Conservation (phyloP, 2,329 filamentous ascomycete species). For the Seiridium cupressi region DNA sequence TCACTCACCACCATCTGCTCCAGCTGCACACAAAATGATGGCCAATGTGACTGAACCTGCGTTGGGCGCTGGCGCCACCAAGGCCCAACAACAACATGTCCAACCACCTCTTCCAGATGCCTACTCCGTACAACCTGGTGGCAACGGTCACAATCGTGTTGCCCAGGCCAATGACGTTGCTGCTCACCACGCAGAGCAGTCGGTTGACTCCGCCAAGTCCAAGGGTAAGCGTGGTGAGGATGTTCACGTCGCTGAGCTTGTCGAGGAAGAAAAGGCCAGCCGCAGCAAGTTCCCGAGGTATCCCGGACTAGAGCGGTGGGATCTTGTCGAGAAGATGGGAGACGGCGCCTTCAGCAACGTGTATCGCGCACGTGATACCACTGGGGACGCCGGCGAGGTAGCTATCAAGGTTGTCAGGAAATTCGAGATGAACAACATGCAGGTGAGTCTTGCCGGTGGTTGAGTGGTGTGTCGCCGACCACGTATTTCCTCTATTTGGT, state of each 20-base stretch:
- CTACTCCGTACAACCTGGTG: constrained; percentile 58
- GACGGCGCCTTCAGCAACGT: constrained; percentile 99
- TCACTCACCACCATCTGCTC: constrained; percentile 43
- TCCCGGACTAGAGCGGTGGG: constrained; percentile 82
- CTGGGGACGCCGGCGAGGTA: constrained; percentile 72
- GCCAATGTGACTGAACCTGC: constrained; percentile 42
- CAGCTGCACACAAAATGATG: constrained; percentile 53
- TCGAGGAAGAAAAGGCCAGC: constrained; percentile 87
- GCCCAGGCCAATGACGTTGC: constrained; percentile 67
- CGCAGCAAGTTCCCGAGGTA: constrained; percentile 84
- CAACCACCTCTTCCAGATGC: constrained; percentile 43
- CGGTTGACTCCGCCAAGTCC: constrained; percentile 33
- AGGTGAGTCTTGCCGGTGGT: constrained; percentile 67
- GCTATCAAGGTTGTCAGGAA: constrained; percentile 99
- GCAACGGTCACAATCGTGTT: constrained; percentile 62
- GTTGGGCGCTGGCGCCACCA: constrained; percentile 16
- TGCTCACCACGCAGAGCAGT: constrained; percentile 62
- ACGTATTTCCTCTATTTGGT: constrained; percentile 13
- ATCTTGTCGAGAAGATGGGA: constrained; percentile 93
- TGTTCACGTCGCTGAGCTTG: constrained; percentile 76
- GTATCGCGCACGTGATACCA: constrained; percentile 78
- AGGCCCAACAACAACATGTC: constrained; percentile 30
- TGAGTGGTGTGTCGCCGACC: constrained; percentile 24
- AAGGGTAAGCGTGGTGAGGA: constrained; percentile 53
- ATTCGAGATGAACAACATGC: constrained; percentile 97